phyloP scores from a whole-genome alignment of 805 yeast species.

The Teunomyces cretensis region DNA sequence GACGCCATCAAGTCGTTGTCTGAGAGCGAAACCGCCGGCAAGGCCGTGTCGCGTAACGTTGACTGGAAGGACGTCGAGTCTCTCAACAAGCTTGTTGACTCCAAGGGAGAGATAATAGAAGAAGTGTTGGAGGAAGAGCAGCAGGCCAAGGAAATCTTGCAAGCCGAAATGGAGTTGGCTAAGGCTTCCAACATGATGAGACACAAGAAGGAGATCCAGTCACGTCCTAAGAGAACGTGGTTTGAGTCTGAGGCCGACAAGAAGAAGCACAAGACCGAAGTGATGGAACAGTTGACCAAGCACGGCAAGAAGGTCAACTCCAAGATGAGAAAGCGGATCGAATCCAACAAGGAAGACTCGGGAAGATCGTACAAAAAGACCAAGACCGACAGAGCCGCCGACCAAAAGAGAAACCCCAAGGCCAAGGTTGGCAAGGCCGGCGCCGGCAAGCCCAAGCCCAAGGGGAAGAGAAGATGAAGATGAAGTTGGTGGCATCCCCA shows the following conservation, averaged over 20 bases:
- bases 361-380: conserved; percentile 77
- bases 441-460: not conserved
- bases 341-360: conserved; percentile 51
- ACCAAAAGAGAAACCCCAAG: conserved; percentile 40
- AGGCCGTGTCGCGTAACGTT: conserved; percentile 86
- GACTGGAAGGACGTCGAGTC: conserved; percentile 84
- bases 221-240: conserved; percentile 97
- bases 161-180: conserved; percentile 87
- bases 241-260: conserved; percentile 67
- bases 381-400: conserved; percentile 60
- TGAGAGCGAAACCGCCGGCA: conserved; percentile 27
- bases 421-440: conserved; percentile 10
- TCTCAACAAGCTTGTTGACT: conserved; percentile 58
- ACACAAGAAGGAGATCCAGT: conserved; percentile 76
- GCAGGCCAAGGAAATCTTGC: conserved; percentile 77
- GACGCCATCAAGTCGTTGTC: conserved; percentile 73
- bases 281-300: conserved; percentile 41
- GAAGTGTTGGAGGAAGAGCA: conserved; percentile 88
- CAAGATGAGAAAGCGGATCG: conserved; percentile 70
- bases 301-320: conserved; percentile 59
- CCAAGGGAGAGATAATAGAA: conserved; percentile 58
- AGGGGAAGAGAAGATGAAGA: conserved; percentile 3
- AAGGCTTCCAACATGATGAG: conserved; percentile 83
- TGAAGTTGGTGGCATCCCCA: too few species aligned
- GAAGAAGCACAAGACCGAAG: conserved; percentile 39